These are phyloP conservation scores for Ogataea populi-albae DNA, from an alignment of 805 yeast species.

Conservation along the genomic window DNA sequence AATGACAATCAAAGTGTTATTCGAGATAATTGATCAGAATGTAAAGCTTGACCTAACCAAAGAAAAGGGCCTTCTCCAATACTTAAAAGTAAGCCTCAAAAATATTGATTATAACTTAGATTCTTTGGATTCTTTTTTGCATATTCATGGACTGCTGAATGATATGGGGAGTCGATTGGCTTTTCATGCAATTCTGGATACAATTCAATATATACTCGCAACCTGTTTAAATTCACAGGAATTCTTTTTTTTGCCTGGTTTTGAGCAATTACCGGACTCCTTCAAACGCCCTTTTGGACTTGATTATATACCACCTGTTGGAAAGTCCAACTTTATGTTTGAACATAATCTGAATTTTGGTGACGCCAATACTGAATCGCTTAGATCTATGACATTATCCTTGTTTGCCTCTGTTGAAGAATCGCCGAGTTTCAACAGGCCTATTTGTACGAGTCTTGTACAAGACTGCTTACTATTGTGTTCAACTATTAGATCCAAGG, in stretches of 20 bases:
- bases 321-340: slow-evolving; percentile 26
- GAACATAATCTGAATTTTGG: slow-evolving; percentile 22
- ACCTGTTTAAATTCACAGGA: slow-evolving; percentile 16
- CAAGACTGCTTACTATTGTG: slow-evolving; percentile 34
- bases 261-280: slow-evolving; percentile 12
- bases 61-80: slow-evolving; percentile 23
- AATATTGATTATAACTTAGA: slow-evolving; percentile 20
- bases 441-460: slow-evolving; percentile 13
- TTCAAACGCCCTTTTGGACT: slow-evolving; percentile 23
- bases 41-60: slow-evolving; percentile 21
- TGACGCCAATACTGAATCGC: slow-evolving; percentile 6
- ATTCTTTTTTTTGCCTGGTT: slow-evolving; percentile 4
- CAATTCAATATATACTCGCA: slow-evolving; percentile 24
- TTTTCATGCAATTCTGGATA: slow-evolving; percentile 34
- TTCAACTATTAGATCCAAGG: slow-evolving; percentile 34
- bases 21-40: slow-evolving; percentile 34
- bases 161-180: slow-evolving; percentile 36
- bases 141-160: slow-evolving; percentile 19
- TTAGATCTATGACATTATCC: slow-evolving; percentile 9
- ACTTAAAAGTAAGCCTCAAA: slow-evolving; percentile 19
- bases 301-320: slow-evolving; percentile 29
- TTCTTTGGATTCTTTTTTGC: slow-evolving; percentile 19
- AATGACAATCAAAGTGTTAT: slow-evolving; percentile 24
- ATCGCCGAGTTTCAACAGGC: slow-evolving; percentile 7
- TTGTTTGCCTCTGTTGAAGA: slow-evolving; percentile 16